phyloP scores from a whole-genome alignment of 169 alveolate genomes.

The Eimeria zaria region DNA sequence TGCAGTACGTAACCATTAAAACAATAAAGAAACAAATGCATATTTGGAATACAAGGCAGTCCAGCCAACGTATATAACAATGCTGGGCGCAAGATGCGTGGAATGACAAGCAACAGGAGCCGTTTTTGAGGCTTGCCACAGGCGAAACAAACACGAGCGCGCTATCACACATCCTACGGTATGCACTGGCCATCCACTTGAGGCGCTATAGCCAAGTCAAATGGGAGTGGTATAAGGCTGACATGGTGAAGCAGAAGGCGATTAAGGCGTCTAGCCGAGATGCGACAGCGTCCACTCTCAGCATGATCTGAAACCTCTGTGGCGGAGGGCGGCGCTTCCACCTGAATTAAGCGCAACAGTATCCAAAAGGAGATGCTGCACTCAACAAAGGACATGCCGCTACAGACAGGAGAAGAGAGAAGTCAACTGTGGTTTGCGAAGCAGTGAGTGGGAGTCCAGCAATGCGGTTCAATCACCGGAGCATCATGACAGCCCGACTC shows the following conservation, averaged over 20 bases:
- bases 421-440: background rate
- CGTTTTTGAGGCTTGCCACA: background rate
- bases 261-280: background rate
- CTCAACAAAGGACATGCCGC: background rate
- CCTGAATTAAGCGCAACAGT: background rate
- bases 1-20: background rate
- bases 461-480: background rate
- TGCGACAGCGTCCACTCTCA: background rate
- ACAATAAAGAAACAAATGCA: background rate
- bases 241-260: conserved; percentile 38
- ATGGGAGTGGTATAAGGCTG: background rate
- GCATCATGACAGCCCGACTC: background rate
- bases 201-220: background rate
- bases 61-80: background rate
- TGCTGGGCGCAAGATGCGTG: background rate
- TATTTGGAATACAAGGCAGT: background rate
- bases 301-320: conserved; percentile 7
- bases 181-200: background rate
- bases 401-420: background rate
- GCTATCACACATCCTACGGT: background rate
- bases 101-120: background rate
- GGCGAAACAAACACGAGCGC: background rate
- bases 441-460: background rate
- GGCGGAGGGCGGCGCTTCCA: background rate
- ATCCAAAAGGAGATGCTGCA: background rate